Conservation (phyloP, 805 yeast species). For the Metschnikowia henanensis region DNA sequence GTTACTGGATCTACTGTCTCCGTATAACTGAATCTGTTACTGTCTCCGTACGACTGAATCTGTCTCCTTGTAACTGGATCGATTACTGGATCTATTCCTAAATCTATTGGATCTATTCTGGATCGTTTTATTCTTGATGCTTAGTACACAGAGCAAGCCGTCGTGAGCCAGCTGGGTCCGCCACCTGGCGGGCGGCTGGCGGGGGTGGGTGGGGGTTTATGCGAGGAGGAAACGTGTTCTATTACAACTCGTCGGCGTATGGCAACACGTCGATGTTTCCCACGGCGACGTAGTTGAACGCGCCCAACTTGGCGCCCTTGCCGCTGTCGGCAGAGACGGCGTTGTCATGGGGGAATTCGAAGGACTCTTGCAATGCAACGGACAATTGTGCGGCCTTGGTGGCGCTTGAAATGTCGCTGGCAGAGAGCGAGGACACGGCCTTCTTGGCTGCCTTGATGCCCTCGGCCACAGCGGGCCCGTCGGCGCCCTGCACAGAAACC, state of each 20-base stretch:
- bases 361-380: conserved; percentile 41
- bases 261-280: conserved; percentile 90
- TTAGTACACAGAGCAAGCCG: conserved; percentile 6
- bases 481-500: conserved; percentile 59
- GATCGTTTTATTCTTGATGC: conserved; percentile 6
- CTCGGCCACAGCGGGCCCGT: conserved; percentile 56
- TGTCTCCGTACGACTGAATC: no score
- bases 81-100: no score
- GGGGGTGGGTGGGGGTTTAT: conserved; percentile 9
- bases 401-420: conserved; percentile 58
- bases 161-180: no score
- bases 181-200: conserved; percentile 6
- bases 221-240: conserved; percentile 11
- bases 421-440: conserved; percentile 30
- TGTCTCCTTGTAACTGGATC: no score
- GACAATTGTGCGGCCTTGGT: conserved; percentile 43
- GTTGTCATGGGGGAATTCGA: conserved; percentile 31
- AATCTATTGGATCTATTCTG: no score
- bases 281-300: conserved; percentile 80
- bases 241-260: conserved; percentile 81
- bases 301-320: conserved; percentile 43
- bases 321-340: conserved; percentile 36
- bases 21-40: no score
- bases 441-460: conserved; percentile 62
- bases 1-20: no score